Evolutionary conservation across 106 monocot species (phyloP).

Genomic region (Phalaenopsis equestris): DNA sequence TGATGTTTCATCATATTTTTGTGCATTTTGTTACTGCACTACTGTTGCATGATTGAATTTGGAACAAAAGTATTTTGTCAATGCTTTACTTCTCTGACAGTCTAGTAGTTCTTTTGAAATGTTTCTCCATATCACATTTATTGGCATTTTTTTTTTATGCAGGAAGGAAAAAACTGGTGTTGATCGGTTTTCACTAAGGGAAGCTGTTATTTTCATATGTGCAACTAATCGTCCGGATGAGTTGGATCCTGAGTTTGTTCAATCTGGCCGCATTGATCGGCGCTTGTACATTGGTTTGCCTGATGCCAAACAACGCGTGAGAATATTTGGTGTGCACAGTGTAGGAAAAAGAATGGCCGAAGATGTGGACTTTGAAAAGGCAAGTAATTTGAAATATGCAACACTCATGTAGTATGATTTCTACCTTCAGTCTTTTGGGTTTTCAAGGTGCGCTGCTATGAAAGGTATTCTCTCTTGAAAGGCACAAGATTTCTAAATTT

Average conservation of each 20-base stretch:
- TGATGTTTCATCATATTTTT: background rate
- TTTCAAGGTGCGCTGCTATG: background rate
- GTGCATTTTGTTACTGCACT: background rate
- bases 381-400: conserved; percentile 4
- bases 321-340: conserved; percentile 76
- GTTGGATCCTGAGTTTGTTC: conserved; percentile 71
- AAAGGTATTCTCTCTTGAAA: background rate
- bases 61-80: background rate
- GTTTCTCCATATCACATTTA: background rate
- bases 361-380: conserved; percentile 75
- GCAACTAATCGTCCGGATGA: conserved; percentile 90
- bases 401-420: background rate
- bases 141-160: conserved; percentile 3
- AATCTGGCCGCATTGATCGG: conserved; percentile 72
- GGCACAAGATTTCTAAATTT: background rate
- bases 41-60: background rate
- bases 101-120: background rate
- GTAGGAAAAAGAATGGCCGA: conserved; percentile 56
- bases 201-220: conserved; percentile 85
- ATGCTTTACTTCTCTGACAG: background rate
- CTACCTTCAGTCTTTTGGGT: background rate
- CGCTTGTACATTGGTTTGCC: conserved; percentile 73
- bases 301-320: conserved; percentile 62
- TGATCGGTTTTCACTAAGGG: conserved; percentile 74
- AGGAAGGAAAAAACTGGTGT: conserved; percentile 84